Base-by-base conservation (phyloP, 768 basidiomycete genomes). In the Podaxis sp. region DNA sequence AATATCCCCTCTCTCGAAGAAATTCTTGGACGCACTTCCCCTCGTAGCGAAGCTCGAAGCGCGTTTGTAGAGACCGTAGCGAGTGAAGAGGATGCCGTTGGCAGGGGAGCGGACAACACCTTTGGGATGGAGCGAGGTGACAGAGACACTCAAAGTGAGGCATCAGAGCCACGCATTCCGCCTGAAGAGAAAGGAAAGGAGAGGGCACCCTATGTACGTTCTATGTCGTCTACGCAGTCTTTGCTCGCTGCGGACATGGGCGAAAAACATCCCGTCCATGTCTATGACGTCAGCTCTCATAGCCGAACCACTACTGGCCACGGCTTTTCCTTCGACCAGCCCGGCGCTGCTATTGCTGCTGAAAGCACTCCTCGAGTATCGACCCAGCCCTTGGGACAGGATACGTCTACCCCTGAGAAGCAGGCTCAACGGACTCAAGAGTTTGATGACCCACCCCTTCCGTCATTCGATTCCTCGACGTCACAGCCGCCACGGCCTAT, bases 201-300 rank as follows among this genome's bases (percentile, higher is more conserved):
- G 59, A 82, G 69, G 61, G 81, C 76, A n/a, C 67, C 70, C 15
- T 67, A 73, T 12, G 64, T 73, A 58, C 69, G 73, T 62, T 73
- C 77, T 61, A 56, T 65, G 74, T 65, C 67, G 59, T 62, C 61
- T 8, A 75, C 76, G 11, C 71, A 69, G 44, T 82, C 82, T 37
- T 67, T 80, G 4, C 64, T 82, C 38, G 78, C 74, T 30, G 78
- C 75, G 63, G 79, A 86, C 58, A 69, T 75, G 4, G 79, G 84
- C 0, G 65, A 76, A 46, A 90, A 91, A 70, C 82, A 77, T 52
- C 83, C 87, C 15, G 79, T 90, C 40, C 89, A 88, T 72, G 84
- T 89, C 54, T 78, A 77, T 62, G 80, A 85, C 64, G 67, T 78
- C 56, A 72, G 66, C 40, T 66, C 67, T 50, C 59, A 59, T 54